Evolutionary conservation across 495 filamentous ascomycete species (phyloP).

Genomic region (Peziza echinospora): DNA sequence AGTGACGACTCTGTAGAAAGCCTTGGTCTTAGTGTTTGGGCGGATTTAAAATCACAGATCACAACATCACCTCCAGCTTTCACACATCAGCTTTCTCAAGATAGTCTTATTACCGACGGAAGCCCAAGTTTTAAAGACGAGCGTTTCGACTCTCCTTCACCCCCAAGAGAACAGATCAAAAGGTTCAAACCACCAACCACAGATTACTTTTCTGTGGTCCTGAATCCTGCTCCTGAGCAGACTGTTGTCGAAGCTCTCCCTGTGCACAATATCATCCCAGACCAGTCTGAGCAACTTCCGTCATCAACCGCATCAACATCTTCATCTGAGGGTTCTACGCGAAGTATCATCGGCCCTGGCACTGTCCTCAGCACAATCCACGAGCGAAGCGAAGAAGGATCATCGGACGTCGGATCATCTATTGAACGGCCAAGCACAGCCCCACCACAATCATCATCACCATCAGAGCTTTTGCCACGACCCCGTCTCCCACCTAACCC

Average conservation of each 20-base stretch:
- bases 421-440: not conserved
- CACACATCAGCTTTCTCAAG: too few relatives aligned
- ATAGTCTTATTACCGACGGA: too few relatives aligned
- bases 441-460: not conserved
- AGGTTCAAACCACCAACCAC: not conserved
- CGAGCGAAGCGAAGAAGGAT: not conserved
- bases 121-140: too few relatives aligned
- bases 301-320: too few relatives aligned
- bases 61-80: too few relatives aligned
- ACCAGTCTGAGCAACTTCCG: too few relatives aligned
- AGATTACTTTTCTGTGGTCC: not conserved
- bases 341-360: not conserved
- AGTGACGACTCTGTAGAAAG: too few relatives aligned
- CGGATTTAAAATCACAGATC: too few relatives aligned
- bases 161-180: too few relatives aligned
- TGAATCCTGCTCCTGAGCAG: not conserved
- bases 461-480: not conserved
- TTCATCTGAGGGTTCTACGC: not conserved
- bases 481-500: not conserved
- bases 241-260: not conserved
- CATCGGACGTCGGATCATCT: not conserved
- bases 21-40: too few relatives aligned
- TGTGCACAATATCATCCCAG: not conserved
- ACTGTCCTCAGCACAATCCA: not conserved
- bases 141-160: too few relatives aligned